Conservation (phyloP, 495 filamentous ascomycete species). For the Umbilicaria muhlenbergii region DNA sequence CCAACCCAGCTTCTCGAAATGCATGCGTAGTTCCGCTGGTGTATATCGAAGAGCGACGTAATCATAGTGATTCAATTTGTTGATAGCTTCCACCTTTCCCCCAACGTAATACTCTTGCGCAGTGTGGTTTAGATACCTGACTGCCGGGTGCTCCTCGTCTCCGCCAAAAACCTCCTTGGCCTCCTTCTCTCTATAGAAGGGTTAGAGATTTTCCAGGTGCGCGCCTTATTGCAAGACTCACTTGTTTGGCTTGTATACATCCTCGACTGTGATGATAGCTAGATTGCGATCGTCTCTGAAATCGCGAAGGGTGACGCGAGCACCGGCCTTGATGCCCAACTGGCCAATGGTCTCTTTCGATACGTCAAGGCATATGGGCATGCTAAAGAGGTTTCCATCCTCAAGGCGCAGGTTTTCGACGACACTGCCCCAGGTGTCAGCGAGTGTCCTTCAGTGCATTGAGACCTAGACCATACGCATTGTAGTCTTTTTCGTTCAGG, state of each 20-base stretch:
- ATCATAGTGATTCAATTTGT: conserved; percentile 93
- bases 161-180: conserved; percentile 91
- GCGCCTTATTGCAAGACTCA: conserved; percentile 27
- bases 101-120: conserved; percentile 83
- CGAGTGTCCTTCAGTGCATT: neutral
- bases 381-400: conserved; percentile 86
- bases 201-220: conserved; percentile 16
- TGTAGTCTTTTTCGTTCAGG: conserved; percentile 93
- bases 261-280: conserved; percentile 88
- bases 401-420: conserved; percentile 72
- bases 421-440: conserved; percentile 40
- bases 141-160: conserved; percentile 81
- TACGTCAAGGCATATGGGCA: conserved; percentile 90
- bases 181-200: conserved; percentile 53
- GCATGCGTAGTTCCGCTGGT: conserved; percentile 81
- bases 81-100: conserved; percentile 88
- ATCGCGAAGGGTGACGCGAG: conserved; percentile 76
- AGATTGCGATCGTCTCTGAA: conserved; percentile 92
- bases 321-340: conserved; percentile 56
- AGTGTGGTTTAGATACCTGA: conserved; percentile 70
- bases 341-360: conserved; percentile 56
- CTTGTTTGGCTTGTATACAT: conserved; percentile 96
- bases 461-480: conserved; percentile 45
- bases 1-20: conserved; percentile 99
- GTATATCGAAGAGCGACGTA: conserved; percentile 95